phyloP scores from a whole-genome alignment of 1,284 basidiomycete genomes.

The Phylloporus sp. region DNA sequence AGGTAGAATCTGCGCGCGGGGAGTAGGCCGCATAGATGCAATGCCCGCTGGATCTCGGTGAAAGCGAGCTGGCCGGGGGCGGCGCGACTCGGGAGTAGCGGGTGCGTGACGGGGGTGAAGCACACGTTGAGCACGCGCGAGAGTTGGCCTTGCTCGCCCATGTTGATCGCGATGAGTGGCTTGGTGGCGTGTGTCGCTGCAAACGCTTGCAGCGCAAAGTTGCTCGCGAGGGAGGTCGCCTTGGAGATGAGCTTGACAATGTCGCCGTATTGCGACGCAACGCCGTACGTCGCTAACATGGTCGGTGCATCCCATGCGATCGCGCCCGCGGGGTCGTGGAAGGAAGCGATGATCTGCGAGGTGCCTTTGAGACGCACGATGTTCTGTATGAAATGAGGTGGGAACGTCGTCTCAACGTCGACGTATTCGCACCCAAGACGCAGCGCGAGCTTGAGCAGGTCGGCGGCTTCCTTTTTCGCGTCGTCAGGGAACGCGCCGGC shows the following conservation, averaged over 20 bases:
- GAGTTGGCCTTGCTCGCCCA: slow-evolving; percentile 88
- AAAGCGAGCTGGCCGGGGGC: slow-evolving; percentile 95
- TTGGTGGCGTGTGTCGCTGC: slow-evolving; percentile 58
- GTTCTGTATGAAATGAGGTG: slow-evolving; percentile 63
- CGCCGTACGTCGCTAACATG: slow-evolving; percentile 71
- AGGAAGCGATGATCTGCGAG: slow-evolving; percentile 88
- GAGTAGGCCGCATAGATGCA: slow-evolving; percentile 81
- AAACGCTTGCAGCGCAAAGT: slow-evolving; percentile 82
- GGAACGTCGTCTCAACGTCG: slow-evolving; percentile 88
- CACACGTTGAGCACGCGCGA: slow-evolving; percentile 87
- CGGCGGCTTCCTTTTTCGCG: slow-evolving; percentile 74
- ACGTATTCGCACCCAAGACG: slow-evolving; percentile 91
- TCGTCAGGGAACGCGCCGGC: slow-evolving; percentile 92
- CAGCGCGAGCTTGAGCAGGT: slow-evolving; percentile 80
- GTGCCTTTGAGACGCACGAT: slow-evolving; percentile 66
- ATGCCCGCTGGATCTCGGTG: slow-evolving; percentile 80
- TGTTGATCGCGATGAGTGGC: slow-evolving; percentile 94
- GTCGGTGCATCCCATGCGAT: slow-evolving; percentile 81
- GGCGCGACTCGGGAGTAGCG: slow-evolving; percentile 79
- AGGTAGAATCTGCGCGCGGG: slow-evolving; percentile 80
- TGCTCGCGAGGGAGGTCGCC: slow-evolving; percentile 78
- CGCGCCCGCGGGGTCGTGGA: slow-evolving; percentile 91
- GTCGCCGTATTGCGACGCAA: slow-evolving; percentile 77
- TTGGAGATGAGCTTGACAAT: slow-evolving; percentile 93
- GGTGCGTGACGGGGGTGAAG: slow-evolving; percentile 91